phyloP scores from a whole-genome alignment of 2,329 filamentous ascomycete species.

The Xylaria sp. region DNA sequence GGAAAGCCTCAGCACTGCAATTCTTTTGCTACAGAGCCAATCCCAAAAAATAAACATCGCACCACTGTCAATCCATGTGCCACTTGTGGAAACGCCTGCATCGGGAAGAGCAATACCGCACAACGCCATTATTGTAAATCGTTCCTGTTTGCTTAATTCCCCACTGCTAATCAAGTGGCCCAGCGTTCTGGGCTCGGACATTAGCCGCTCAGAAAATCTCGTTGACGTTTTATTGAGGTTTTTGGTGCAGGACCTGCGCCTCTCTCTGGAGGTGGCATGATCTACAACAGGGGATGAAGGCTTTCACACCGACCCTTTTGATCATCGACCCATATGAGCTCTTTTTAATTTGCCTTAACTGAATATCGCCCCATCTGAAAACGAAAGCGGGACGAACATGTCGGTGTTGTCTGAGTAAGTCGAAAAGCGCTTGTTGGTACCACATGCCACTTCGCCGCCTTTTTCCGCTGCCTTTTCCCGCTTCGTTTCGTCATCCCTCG shows the following conservation, averaged over 20 bases:
- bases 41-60: conserved; percentile 41
- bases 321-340: conserved; percentile 41
- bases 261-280: conserved; percentile 41
- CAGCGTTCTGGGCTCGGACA: conserved; percentile 12
- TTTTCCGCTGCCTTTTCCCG: neutral
- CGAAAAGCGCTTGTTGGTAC: conserved; percentile 34
- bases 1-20: conserved; percentile 8
- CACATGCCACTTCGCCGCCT: conserved; percentile 24
- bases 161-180: neutral
- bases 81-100: conserved; percentile 39
- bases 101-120: conserved; percentile 20
- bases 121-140: conserved; percentile 9
- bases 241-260: conserved; percentile 22
- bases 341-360: conserved; percentile 18
- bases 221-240: neutral
- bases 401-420: conserved; percentile 62
- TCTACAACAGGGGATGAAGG: conserved; percentile 40
- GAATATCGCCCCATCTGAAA: conserved; percentile 24
- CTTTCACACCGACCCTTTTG: conserved; percentile 20
- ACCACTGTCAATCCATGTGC: conserved; percentile 42
- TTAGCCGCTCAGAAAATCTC: neutral
- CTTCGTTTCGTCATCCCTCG: conserved; percentile 8
- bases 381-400: conserved; percentile 49
- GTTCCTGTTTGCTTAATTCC: conserved; percentile 6
- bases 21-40: neutral